Evolutionary conservation across 306 rosid species (phyloP), one percentile per base, ranked within the genome.

Genomic region (Lathyrus tuberosus): DNA sequence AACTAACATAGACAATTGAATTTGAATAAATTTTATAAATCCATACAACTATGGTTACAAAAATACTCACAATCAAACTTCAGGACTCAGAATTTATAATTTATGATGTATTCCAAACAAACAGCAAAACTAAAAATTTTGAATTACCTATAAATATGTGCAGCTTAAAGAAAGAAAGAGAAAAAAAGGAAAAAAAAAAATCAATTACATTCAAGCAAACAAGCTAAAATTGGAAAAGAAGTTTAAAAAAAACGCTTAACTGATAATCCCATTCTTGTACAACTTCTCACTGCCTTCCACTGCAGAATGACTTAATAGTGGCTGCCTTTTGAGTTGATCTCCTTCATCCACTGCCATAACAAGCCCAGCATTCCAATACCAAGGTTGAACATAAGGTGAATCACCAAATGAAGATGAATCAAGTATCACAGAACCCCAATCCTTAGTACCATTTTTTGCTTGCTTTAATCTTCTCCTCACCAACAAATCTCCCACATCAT

Each of bases 271-370:
- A 57, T 38, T 73, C 76, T 82, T 87, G 84, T 87, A 90, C 80
- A 94, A 71, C 78, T 77, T 87, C 70, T 94, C 96, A 61, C 92
- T 78, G 7, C 98, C 96, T 81, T 94, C 98, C 63, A 71, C 87
- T 0, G 88, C 86, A 51, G 91, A 82, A 69, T 81, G 82, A 71
- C 77, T 78, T 24, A 81, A 59, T 4, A 78, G 66, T 1, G 91
- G 90, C 48, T 84, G 85, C 66, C 84, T 75, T 31, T 70, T 79
- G 12, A 70, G 71, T 44, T 78, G 78, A 63, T 75, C 81, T 4
- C 75, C 78, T 16, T 70, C 72, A 70, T 84, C 88, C 18, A 63
- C 75, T 62, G 73, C 75, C 79, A 85, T 74, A 13, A 84, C 82
- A 48, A 85, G 64, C 43, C 71, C 74, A 10, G 85, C 88, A 73